phyloP scores from a whole-genome alignment of 495 filamentous ascomycete species.

The Podospora didyma region DNA sequence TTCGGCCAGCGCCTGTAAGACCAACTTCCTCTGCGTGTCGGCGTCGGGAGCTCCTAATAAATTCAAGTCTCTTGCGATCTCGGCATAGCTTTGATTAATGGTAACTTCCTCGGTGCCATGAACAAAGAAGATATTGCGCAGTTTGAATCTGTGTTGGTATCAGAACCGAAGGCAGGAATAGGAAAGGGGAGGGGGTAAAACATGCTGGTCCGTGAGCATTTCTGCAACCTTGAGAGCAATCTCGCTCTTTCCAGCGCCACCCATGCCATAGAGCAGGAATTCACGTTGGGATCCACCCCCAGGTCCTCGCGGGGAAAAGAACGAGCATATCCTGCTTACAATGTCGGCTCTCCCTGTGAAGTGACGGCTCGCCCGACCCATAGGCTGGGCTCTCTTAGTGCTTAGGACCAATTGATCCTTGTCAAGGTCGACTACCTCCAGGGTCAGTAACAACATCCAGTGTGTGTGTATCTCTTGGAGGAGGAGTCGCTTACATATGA shows the following conservation, averaged over 20 bases:
- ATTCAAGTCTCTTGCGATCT: slow-evolving; percentile 1
- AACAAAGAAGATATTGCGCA: slow-evolving; percentile 19
- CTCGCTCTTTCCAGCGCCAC: slow-evolving; percentile 23
- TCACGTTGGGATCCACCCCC: neutral
- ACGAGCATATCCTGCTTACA: slow-evolving; percentile 2
- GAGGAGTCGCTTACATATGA: neutral
- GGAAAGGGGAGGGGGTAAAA: no score
- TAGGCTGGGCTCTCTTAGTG: neutral
- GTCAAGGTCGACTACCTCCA: neutral
- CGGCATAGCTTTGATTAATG: slow-evolving; percentile 12
- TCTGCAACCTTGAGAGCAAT: slow-evolving; percentile 15
- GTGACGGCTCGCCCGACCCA: neutral
- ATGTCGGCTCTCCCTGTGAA: slow-evolving; percentile 22
- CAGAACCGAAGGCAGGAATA: neutral
- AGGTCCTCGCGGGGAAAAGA: slow-evolving; percentile 5
- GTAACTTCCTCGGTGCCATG: slow-evolving; percentile 11
- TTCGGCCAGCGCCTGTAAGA: neutral
- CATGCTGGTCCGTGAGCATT: slow-evolving; percentile 1
- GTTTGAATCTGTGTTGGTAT: slow-evolving; percentile 6
- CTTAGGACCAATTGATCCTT: neutral
- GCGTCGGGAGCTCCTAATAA: neutral
- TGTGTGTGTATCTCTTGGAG: neutral
- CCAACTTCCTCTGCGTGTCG: neutral
- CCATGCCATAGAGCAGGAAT: slow-evolving; percentile 18
- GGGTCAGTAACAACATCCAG: neutral